phyloP scores from a whole-genome alignment of 1,139 yeast species.

The Diutina neorugosa region DNA sequence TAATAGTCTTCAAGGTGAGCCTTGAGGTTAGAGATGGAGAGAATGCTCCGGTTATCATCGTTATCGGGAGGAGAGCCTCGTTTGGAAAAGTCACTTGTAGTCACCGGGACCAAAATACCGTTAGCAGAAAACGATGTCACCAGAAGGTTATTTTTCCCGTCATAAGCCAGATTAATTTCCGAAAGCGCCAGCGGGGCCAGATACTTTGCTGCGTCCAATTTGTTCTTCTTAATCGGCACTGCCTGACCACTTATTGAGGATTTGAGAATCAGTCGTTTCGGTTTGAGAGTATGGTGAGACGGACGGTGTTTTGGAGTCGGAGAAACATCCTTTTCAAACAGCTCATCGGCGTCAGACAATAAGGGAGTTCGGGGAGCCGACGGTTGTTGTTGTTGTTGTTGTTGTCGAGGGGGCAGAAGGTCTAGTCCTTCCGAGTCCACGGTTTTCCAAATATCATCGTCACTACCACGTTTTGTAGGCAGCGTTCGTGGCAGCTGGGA shows the following conservation, averaged over 20 bases:
- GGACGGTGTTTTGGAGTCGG: constrained; percentile 30
- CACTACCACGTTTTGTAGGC: constrained; percentile 7
- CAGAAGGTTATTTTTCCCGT: neutral
- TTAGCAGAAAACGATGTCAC: neutral
- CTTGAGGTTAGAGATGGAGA: neutral
- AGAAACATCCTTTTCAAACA: neutral
- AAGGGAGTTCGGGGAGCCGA: neutral
- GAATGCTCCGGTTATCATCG: neutral
- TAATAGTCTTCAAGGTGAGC: neutral
- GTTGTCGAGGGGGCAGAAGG: neutral
- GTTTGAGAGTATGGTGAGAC: constrained; percentile 30
- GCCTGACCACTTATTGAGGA: neutral
- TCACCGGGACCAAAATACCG: neutral
- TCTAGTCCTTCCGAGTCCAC: constrained; percentile 5
- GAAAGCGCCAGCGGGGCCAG: neutral
- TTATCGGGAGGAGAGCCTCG: neutral
- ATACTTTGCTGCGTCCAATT: neutral
- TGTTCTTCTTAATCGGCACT: neutral
- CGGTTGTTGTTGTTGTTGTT: neutral
- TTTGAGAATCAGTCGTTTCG: constrained; percentile 30
- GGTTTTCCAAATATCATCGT: constrained; percentile 12
- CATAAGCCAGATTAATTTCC: constrained; percentile 3
- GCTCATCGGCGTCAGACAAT: neutral
- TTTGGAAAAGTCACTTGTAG: too few species aligned
- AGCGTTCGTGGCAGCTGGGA: neutral